Evolutionary conservation across 192 early-diverging fungal genomes (phyloP).

Genomic region (Cladochytrium replicatum): DNA sequence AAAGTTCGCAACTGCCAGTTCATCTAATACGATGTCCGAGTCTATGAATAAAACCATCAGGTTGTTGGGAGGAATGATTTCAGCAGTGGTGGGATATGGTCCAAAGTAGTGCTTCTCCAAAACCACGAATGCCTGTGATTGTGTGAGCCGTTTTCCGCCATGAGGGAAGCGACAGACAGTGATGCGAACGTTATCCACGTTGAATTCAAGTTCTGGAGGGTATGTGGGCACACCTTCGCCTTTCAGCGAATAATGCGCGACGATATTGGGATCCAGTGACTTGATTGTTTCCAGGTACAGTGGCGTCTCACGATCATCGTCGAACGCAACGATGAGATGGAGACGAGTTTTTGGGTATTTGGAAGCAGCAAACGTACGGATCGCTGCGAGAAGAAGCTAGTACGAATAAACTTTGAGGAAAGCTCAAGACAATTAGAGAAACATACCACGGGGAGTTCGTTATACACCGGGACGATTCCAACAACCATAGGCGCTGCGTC

Average conservation of each 20-base stretch:
- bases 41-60: slow-evolving; percentile 36
- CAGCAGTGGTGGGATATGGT: not conserved
- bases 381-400: slow-evolving; percentile 1
- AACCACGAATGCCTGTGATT: slow-evolving; percentile 28
- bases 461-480: slow-evolving; percentile 14
- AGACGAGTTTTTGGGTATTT: slow-evolving; percentile 8
- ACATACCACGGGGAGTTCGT: slow-evolving; percentile 14
- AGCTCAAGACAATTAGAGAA: not conserved
- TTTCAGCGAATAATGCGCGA: no score
- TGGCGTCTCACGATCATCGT: slow-evolving; percentile 9
- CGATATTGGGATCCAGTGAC: slow-evolving; percentile 7
- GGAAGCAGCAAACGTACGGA: slow-evolving; percentile 7
- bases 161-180: slow-evolving; percentile 34
- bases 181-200: slow-evolving; percentile 21
- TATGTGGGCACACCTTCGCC: no score
- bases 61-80: slow-evolving; percentile 11
- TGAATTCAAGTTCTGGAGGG: no score
- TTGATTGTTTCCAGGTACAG: slow-evolving; percentile 10
- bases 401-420: not conserved
- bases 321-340: slow-evolving; percentile 10
- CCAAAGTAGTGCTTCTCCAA: not conserved
- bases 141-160: slow-evolving; percentile 42
- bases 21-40: slow-evolving; percentile 33
- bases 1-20: slow-evolving; percentile 23
- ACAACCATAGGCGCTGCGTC: slow-evolving; percentile 9